A percentile compares a stretch with the other conserved stretches of the same genome.
These are phyloP conservation scores for Amaranthus hypochondriacus DNA, from an alignment of 148 eudicot species.

Conservation along the genomic window DNA sequence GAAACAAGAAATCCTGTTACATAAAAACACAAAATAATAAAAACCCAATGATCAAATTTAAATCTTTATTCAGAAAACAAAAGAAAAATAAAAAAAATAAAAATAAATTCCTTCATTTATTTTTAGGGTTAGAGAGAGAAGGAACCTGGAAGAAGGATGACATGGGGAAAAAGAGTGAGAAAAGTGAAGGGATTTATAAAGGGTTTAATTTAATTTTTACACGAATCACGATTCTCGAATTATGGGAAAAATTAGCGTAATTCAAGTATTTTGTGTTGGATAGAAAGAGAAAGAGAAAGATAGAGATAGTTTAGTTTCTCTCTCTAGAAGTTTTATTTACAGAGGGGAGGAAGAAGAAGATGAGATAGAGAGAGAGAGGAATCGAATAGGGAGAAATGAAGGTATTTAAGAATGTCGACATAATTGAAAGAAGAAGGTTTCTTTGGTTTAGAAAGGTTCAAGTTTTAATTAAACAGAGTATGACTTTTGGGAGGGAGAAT, in stretches of 20 bases:
- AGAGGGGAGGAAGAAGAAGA: not conserved
- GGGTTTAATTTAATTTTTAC: not conserved
- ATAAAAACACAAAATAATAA: not conserved
- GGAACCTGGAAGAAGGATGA: conserved; percentile 31
- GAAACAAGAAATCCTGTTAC: conserved; percentile 28
- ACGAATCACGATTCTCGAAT: conserved; percentile 20
- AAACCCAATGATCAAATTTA: not conserved
- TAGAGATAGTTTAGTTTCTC: not conserved
- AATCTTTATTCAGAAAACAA: not conserved
- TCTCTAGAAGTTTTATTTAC: not conserved
- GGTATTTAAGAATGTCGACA: conserved; percentile 26
- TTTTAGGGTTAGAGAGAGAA: not conserved
- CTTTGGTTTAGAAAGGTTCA: not conserved
- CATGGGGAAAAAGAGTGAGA: conserved; percentile 11
- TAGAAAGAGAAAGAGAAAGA: not conserved
- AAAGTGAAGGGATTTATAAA: conserved; percentile 10
- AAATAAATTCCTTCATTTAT: not conserved
- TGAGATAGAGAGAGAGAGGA: no score
- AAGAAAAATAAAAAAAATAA: not conserved
- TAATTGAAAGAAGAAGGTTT: conserved; percentile 4
- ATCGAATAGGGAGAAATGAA: not conserved
- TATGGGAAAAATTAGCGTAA: not conserved
- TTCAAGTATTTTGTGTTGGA: not conserved
- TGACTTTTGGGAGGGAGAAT: not conserved
- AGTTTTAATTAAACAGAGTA: not conserved